These are phyloP conservation scores for Daldinia vernicosa DNA, from an alignment of 495 filamentous ascomycete genomes.

Conservation along the genomic window DNA sequence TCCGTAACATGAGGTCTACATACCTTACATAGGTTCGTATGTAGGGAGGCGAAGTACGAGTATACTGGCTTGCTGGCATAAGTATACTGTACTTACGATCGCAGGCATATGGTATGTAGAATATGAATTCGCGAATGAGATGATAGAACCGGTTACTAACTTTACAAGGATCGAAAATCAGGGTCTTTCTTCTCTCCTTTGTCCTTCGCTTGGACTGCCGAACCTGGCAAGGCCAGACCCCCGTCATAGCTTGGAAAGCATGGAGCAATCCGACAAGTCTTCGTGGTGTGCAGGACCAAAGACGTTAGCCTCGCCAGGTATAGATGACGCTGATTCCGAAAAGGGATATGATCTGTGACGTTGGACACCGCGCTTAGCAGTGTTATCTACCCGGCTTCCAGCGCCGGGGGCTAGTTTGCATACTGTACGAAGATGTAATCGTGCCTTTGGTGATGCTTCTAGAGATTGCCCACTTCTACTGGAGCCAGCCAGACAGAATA, in stretches of 20 bases:
- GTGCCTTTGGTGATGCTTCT: constrained; percentile 27
- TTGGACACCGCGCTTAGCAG: constrained; percentile 34
- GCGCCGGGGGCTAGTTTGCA: constrained; percentile 15
- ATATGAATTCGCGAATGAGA: constrained; percentile 28
- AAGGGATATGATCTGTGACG: constrained; percentile 32
- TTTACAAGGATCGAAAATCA: constrained; percentile 30
- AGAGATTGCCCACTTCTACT: constrained; percentile 7
- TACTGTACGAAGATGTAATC: constrained; percentile 39
- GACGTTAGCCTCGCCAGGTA: constrained; percentile 37
- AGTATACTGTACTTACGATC: constrained; percentile 9
- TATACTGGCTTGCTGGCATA: constrained; percentile 1
- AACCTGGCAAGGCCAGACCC: constrained; percentile 13
- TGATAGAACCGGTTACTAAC: constrained; percentile 17
- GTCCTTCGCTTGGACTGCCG: constrained; percentile 25
- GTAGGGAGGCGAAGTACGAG: constrained; percentile 8
- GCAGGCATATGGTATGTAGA: neutral
- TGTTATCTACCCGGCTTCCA: constrained; percentile 26
- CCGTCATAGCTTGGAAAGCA: constrained; percentile 27
- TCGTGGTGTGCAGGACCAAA: constrained; percentile 30
- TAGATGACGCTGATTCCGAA: constrained; percentile 32
- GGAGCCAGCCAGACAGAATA: neutral
- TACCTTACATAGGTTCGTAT: neutral
- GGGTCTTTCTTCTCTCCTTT: constrained; percentile 16
- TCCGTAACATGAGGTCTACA: constrained; percentile 23
- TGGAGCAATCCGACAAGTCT: constrained; percentile 37